phyloP scores from a whole-genome alignment of 208 protist species.

The Leishmania tropica region DNA sequence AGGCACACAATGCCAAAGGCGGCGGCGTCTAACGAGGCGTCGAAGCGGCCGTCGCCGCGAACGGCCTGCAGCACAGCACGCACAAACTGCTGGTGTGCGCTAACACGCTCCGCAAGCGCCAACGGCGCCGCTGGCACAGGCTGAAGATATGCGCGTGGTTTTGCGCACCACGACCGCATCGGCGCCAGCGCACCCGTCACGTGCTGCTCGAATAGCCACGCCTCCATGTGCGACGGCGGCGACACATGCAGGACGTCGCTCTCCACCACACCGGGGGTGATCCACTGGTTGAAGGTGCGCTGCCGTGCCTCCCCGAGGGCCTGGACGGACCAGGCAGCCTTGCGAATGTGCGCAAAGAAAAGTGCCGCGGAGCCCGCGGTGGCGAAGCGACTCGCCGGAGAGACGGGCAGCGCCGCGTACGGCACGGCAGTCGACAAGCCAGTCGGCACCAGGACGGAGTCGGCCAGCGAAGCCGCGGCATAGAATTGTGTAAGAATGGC shows the following conservation, averaged over 20 bases:
- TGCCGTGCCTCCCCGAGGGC: conserved; percentile 30
- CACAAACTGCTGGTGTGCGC: conserved; percentile 16
- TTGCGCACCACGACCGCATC: neutral
- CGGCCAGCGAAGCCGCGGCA: conserved; percentile 11
- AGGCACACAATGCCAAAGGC: conserved; percentile 62
- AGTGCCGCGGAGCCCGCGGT: conserved; percentile 14
- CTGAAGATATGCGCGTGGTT: neutral
- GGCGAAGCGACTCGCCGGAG: neutral
- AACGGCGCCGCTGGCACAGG: neutral
- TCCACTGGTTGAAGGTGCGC: conserved; percentile 22
- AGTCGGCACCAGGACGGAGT: conserved; percentile 22
- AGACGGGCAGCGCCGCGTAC: conserved; percentile 6
- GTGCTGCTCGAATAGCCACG: conserved; percentile 9
- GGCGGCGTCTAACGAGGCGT: conserved; percentile 48
- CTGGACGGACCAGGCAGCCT: conserved; percentile 37
- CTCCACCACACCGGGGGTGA: conserved; percentile 11
- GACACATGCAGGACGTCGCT: conserved; percentile 28
- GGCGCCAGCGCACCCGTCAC: neutral
- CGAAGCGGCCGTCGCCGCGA: conserved; percentile 71
- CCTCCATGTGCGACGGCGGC: conserved; percentile 16
- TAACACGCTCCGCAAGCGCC: conserved; percentile 6
- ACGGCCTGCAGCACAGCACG: conserved; percentile 37
- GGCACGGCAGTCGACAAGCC: conserved; percentile 18
- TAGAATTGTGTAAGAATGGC: conserved; percentile 14
- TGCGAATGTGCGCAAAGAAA: conserved; percentile 36